phyloP scores from a whole-genome alignment of 2,329 filamentous ascomycete species.

The Lachnellula arida region DNA sequence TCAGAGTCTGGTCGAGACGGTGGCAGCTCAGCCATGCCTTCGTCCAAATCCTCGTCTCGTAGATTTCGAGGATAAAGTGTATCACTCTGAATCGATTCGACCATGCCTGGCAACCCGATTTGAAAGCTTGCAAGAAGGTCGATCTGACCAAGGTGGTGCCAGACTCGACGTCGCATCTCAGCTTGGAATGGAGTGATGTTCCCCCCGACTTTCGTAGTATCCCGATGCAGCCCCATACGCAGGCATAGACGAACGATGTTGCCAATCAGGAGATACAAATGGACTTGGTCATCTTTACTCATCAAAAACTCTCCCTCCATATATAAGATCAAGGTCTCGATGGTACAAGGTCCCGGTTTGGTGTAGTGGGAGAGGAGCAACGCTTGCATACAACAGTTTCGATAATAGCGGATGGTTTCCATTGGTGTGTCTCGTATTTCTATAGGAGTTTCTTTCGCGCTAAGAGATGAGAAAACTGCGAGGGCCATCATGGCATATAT shows the following conservation, averaged over 20 bases:
- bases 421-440: constrained; percentile 40
- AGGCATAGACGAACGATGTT: constrained; percentile 50
- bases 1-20: constrained; percentile 52
- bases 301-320: constrained; percentile 50
- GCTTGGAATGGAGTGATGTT: constrained; percentile 65
- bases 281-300: constrained; percentile 47
- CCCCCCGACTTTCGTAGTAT: constrained; percentile 36
- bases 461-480: constrained; percentile 37
- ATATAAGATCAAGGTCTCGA: constrained; percentile 49
- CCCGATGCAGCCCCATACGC: constrained; percentile 55
- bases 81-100: constrained; percentile 59
- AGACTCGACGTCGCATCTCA: constrained; percentile 63
- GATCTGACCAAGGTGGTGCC: constrained; percentile 52
- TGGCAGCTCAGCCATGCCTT: constrained; percentile 50
- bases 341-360: constrained; percentile 43
- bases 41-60: constrained; percentile 60
- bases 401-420: constrained; percentile 45
- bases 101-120: constrained; percentile 62
- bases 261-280: constrained; percentile 49
- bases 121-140: constrained; percentile 64
- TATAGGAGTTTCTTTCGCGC: constrained; percentile 42
- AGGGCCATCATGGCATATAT: constrained; percentile 35
- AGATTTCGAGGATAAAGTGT: constrained; percentile 58
- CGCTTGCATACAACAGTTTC: constrained; percentile 47
- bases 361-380: constrained; percentile 48